Evolutionary conservation across 1,284 basidiomycete genomes (phyloP).

Genomic region (Fistulina hepatica): DNA sequence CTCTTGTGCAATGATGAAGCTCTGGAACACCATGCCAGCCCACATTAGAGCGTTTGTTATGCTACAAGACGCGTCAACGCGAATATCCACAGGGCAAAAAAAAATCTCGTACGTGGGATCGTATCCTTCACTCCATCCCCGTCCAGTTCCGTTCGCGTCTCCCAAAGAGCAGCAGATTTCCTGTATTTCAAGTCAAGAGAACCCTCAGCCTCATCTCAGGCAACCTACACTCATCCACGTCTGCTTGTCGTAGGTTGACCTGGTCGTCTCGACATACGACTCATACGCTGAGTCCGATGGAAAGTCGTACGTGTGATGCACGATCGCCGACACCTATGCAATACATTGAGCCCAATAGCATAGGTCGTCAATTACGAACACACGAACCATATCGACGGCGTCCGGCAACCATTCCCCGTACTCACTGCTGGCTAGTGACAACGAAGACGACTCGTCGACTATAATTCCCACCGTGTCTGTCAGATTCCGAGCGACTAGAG

Average conservation of each 20-base stretch:
- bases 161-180: constrained; percentile 28
- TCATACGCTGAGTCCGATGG: constrained; percentile 24
- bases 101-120: constrained; percentile 24
- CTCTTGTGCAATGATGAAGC: constrained; percentile 24
- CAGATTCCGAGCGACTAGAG: constrained; percentile 20
- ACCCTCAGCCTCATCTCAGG: not conserved
- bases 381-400: constrained; percentile 20
- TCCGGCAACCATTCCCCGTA: constrained; percentile 25
- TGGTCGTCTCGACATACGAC: constrained; percentile 20
- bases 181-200: constrained; percentile 10
- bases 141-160: constrained; percentile 24
- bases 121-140: constrained; percentile 23
- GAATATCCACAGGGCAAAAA: not conserved
- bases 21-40: constrained; percentile 26
- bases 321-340: constrained; percentile 22
- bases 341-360: constrained; percentile 1
- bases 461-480: constrained; percentile 23
- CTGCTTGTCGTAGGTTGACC: constrained; percentile 18
- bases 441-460: constrained; percentile 24
- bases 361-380: not conserved
- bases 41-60: constrained; percentile 29
- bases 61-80: constrained; percentile 16
- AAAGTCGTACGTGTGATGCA: constrained; percentile 29
- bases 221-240: constrained; percentile 27
- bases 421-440: constrained; percentile 20